Evolutionary conservation across 768 basidiomycete species (phyloP), one percentile per base, ranked within the genome.

Genomic region (Gyrodon lividus): DNA sequence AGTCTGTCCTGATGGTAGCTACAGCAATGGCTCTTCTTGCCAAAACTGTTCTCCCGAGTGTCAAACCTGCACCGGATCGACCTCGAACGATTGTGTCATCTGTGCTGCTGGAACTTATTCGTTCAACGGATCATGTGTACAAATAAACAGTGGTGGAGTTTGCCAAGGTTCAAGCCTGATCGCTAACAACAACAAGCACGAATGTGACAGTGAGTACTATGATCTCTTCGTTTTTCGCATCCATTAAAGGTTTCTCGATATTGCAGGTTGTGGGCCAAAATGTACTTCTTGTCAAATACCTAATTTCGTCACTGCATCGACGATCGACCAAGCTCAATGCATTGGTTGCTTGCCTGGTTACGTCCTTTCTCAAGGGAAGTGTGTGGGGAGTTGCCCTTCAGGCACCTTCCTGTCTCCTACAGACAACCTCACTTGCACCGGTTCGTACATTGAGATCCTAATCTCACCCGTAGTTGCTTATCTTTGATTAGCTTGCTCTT

Each of bases 241-340:
- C 53, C 17, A 33, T 35, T 50, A 37, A 51, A 47, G 54, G 28
- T 23, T 6, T 19, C 31, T 5, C 0, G 34, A n/a, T 38, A 24
- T 39, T 33, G 6, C 57, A 93, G 90, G 80, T 49, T 93, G 93
- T 64, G 91, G 91, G 7, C 74, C 87, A 2, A 87, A 87, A 66
- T 95, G 92, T 63, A 87, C 86, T 8, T 74, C 81, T 2, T 95
- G 92, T 71, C 72, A 76, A 49, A 89, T 91, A 54, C 74, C 87
- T 5, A 81, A 78, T 57, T 94, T 94, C 65, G 85, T 64, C 53
- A 75, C 77, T 10, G 79, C 78, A 2, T 91, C 91, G 14, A 85
- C 83, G 0, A 70, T 84, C 42, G 70, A 78, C 49, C 76, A 87
- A 48, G 72, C 81, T 3, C 81, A 89, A 58, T 93, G 92, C 64